phyloP scores from a whole-genome alignment of 106 monocot species.

The Cymbidium sinense region DNA sequence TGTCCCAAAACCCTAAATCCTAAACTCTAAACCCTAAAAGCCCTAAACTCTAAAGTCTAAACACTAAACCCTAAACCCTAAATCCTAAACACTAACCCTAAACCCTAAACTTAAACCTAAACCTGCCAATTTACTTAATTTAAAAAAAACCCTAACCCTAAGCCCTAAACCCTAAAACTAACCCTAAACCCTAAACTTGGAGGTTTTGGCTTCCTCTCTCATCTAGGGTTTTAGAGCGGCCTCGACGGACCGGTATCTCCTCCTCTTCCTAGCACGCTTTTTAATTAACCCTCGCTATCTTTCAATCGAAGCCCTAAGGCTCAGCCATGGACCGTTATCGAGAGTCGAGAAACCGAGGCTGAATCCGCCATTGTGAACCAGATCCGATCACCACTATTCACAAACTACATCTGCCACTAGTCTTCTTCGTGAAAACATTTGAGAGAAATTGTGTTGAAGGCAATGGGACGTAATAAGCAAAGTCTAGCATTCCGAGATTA shows the following conservation, averaged over 20 bases:
- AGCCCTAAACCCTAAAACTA: no score
- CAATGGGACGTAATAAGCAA: constrained; percentile 9
- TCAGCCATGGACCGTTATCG: constrained; percentile 25
- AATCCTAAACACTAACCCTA: no score
- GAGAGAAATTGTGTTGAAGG: constrained; percentile 7
- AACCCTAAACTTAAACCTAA: no score
- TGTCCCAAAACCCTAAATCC: no score
- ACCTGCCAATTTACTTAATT: no score
- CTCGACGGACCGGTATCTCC: background rate
- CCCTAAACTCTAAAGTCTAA: no score
- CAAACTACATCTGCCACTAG: constrained; percentile 39
- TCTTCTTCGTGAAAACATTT: constrained; percentile 22
- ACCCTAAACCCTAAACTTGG: no score
- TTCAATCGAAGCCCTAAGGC: background rate
- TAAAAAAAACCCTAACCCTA: no score
- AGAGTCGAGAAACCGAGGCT: constrained; percentile 32
- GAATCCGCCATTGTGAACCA: constrained; percentile 47
- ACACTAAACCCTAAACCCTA: no score
- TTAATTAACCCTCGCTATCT: background rate
- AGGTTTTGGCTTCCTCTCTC: constrained; percentile 4
- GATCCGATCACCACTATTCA: constrained; percentile 49
- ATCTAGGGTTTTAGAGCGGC: constrained; percentile 21
- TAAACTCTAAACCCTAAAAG: no score
- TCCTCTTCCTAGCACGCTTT: background rate
- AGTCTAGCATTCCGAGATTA: constrained; percentile 5